Base-by-base conservation (phyloP, 306 rosid species). In the Ormosia semicastrata region DNA sequence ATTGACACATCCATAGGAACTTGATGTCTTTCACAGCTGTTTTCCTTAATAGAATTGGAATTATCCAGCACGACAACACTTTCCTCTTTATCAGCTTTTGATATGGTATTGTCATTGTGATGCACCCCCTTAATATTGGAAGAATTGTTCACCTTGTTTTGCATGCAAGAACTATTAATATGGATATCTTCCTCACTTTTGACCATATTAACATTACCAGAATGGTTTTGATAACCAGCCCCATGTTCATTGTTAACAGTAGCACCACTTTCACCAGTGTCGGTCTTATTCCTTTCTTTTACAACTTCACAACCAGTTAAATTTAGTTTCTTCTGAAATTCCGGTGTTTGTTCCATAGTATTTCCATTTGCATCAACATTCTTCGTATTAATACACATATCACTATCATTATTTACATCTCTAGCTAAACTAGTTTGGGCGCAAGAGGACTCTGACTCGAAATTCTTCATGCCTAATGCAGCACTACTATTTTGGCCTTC, bases 401-500 rank as follows among this genome's bases (percentile, higher is more conserved):
- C 89, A 70, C 79, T 88, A 80, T 87, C 96, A 87, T 75, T 96
- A 90, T 94, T 89, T 92, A 92, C 99, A 93, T 90, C 97, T 91
- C 94, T 81, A 78, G 86, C 95, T 91, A 94, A 70, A 84, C 93
- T 94, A 86, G 79, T 85, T 85, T 84, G 95, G 52, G 85, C 60
- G 53, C 88, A 84, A 58, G 89, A 84, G 83, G 92, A 90, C 87
- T 86, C 94, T 12, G 86, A 86, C 83, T 89, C 93, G 66, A 91
- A 83, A 72, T 86, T 91, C 87, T 75, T 87, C 66, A 71, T 60
- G 80, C 91, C 93, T 68, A 84, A 79, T 68, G 83, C 83, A 79
- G 87, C 86, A 86, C 71, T 83, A 87, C 89, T 83, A 84, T 77
- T 82, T 83, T 87, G 94, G 75, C 83, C 98, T 91, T 90, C 91